phyloP scores from a whole-genome alignment of 2,329 filamentous ascomycete genomes.

The Aspergillus sp. region DNA sequence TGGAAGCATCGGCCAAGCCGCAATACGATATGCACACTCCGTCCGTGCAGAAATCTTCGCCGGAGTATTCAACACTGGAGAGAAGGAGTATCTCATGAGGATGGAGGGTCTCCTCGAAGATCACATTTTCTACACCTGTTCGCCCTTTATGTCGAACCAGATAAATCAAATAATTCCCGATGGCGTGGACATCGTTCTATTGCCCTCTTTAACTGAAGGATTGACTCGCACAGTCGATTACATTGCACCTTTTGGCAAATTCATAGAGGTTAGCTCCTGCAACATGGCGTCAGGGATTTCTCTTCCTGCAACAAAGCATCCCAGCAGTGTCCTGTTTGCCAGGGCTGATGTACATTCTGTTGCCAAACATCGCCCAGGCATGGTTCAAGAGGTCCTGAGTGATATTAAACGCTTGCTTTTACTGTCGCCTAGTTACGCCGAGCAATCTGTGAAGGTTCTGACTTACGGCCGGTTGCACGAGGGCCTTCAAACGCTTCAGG shows the following conservation, averaged over 20 bases:
- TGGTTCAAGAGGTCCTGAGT: background rate
- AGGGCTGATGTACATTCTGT: background rate
- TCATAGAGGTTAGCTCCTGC: background rate
- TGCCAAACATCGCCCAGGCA: background rate
- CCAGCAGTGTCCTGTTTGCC: background rate
- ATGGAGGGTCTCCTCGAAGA: conserved; percentile 10
- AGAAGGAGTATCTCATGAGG: conserved; percentile 13
- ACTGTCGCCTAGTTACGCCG: background rate
- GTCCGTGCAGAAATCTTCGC: conserved; percentile 12
- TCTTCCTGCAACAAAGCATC: background rate
- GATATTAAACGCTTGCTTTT: background rate
- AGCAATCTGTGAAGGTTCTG: background rate
- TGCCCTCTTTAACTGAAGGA: background rate
- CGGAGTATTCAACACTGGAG: conserved; percentile 16
- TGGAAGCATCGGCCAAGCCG: conserved; percentile 15
- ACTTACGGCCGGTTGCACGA: background rate
- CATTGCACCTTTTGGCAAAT: background rate
- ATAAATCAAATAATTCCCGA: background rate
- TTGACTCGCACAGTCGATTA: background rate
- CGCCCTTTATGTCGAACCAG: conserved; percentile 11
- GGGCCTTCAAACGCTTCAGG: background rate
- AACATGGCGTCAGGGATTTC: too few relatives aligned
- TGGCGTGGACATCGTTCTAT: conserved; percentile 19
- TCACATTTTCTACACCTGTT: conserved; percentile 22
- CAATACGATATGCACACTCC: conserved; percentile 13